A percentile compares a stretch with the other conserved stretches of the same genome.
Evolutionary conservation across 73 alveolate genomes (phyloP).

Genomic region (Halteria grandinella): DNA sequence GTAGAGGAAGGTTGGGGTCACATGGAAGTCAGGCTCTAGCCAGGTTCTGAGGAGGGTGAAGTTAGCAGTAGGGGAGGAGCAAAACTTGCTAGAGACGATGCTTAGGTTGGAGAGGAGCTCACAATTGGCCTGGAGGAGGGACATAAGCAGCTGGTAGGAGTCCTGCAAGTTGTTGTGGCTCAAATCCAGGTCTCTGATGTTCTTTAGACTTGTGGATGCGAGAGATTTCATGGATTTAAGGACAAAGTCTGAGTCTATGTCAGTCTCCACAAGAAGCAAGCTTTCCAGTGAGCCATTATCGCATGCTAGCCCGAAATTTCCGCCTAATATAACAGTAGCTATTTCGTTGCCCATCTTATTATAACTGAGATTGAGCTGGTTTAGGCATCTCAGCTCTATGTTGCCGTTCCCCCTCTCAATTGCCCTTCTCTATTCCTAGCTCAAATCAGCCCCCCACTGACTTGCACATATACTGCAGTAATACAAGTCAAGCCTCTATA

Average conservation of each 20-base stretch:
- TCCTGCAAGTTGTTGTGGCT: background rate
- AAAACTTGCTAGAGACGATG: background rate
- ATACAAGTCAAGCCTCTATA: background rate
- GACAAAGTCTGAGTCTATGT: background rate
- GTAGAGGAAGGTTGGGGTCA: no score
- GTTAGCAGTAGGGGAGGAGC: background rate
- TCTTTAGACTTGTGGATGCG: background rate
- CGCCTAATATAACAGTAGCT: background rate
- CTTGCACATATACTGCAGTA: background rate
- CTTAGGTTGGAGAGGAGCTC: background rate
- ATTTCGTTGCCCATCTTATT: background rate
- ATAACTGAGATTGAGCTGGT: slow-evolving; percentile 2
- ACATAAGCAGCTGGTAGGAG: background rate
- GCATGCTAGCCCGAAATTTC: background rate
- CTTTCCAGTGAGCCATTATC: background rate
- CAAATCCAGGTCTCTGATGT: background rate
- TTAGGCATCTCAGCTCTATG: background rate
- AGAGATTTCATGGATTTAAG: background rate
- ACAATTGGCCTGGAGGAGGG: background rate
- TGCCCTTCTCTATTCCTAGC: background rate
- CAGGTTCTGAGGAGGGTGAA: background rate
- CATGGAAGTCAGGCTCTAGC: background rate
- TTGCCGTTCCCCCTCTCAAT: background rate
- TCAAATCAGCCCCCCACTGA: background rate
- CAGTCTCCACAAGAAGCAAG: background rate